These are phyloP conservation scores for Cucumis cinereus DNA, from an alignment of 306 rosid species.

Conservation along the genomic window DNA sequence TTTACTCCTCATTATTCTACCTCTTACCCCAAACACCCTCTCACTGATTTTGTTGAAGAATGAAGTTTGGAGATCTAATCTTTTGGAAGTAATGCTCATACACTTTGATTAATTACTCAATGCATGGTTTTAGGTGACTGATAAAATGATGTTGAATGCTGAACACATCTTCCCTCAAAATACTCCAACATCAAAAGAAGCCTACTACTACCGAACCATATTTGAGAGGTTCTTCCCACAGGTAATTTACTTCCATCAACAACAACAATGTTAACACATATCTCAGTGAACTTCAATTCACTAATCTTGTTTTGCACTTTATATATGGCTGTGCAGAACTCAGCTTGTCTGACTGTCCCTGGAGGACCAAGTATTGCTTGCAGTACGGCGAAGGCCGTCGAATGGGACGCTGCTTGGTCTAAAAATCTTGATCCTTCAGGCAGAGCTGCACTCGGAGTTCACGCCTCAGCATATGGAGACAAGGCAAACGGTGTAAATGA, in stretches of 20 bases:
- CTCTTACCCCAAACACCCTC: too few species aligned
- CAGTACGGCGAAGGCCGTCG: conserved; percentile 87
- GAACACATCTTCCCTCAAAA: conserved; percentile 68
- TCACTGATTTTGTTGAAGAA: not conserved
- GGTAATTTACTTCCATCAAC: conserved; percentile 23
- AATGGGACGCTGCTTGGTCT: conserved; percentile 89
- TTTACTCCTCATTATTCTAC: too few species aligned
- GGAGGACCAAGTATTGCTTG: conserved; percentile 94
- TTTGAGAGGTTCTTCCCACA: conserved; percentile 95
- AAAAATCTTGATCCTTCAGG: conserved; percentile 90
- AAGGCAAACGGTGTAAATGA: conserved; percentile 8
- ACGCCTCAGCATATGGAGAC: conserved; percentile 47
- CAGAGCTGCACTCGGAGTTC: conserved; percentile 88
- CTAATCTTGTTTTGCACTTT: not conserved
- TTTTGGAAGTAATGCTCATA: too few species aligned
- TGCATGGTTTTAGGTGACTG: conserved; percentile 40
- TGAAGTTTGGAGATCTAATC: too few species aligned
- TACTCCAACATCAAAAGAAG: conserved; percentile 83
- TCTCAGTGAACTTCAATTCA: not conserved
- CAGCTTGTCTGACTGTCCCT: conserved; percentile 72
- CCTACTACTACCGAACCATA: conserved; percentile 83
- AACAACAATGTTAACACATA: not conserved
- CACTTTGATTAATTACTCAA: not conserved
- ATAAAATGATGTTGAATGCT: conserved; percentile 79
- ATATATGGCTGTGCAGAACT: conserved; percentile 40